A percentile compares a stretch with the other conserved stretches of the same genome.
These are phyloP conservation scores for Urtica urens DNA, from an alignment of 306 rosid species.

Conservation along the genomic window DNA sequence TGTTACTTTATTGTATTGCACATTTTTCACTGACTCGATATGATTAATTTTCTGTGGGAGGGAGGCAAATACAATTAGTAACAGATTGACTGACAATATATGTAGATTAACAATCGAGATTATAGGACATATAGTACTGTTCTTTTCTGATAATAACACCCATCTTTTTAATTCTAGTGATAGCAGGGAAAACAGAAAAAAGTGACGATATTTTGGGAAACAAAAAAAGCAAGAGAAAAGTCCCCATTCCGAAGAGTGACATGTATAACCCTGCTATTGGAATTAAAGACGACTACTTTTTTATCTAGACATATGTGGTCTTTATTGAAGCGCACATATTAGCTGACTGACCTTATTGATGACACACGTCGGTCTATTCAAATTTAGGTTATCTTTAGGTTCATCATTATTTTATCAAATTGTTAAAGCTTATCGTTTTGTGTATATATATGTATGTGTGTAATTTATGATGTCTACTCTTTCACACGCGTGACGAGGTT, in stretches of 20 bases:
- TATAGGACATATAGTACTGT: neutral
- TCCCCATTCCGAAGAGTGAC: neutral
- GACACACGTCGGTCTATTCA: slow-evolving; percentile 1
- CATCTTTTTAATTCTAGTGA: neutral
- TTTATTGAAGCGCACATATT: neutral
- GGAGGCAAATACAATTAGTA: slow-evolving; percentile 1
- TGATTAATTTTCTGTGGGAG: neutral
- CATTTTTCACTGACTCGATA: neutral
- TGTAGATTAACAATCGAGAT: neutral
- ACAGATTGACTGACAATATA: neutral
- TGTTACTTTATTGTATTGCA: no score
- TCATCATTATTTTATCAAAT: no score
- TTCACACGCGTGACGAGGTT: no score
- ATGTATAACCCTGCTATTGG: neutral
- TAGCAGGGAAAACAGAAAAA: slow-evolving; percentile 4
- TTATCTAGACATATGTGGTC: slow-evolving; percentile 2
- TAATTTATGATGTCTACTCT: no score
- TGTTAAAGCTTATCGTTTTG: no score
- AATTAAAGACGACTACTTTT: slow-evolving; percentile 5
- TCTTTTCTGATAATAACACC: neutral
- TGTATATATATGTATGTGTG: no score
- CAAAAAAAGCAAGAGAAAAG: neutral
- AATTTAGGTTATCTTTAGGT: no score
- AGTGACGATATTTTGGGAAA: neutral
- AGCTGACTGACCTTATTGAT: slow-evolving; percentile 2